Percentiles rank a stretch among this genome's conserved stretches.
Evolutionary conservation across 352 stramenopile species (phyloP).

Genomic region (Phytopythium ostracodes): DNA sequence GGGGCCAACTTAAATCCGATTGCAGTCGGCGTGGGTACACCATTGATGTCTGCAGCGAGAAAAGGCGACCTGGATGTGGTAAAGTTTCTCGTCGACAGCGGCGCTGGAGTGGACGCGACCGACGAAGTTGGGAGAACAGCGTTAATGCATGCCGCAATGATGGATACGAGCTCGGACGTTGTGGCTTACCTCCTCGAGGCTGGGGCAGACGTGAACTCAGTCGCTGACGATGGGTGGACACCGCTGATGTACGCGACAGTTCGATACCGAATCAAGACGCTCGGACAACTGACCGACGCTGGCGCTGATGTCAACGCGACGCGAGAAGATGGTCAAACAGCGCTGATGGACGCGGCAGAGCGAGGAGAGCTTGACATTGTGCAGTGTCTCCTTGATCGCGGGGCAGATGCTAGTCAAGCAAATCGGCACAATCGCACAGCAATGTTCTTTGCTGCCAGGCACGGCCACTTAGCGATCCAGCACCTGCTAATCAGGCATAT

Average conservation of each 20-base stretch:
- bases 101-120: not conserved
- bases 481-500: not conserved
- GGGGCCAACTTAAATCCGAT: not conserved
- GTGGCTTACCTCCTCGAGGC: not conserved
- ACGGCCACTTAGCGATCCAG: not conserved
- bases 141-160: not conserved
- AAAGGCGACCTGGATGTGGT: not conserved
- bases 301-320: not conserved
- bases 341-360: conserved; percentile 1
- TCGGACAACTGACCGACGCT: not conserved
- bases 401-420: not conserved
- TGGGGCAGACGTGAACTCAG: not conserved
- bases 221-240: not conserved
- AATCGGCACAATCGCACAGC: not conserved
- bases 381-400: not conserved
- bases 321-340: not conserved
- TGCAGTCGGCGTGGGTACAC: too few species aligned
- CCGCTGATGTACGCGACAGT: not conserved
- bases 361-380: not conserved
- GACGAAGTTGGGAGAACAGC: not conserved
- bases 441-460: not conserved
- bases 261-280: not conserved
- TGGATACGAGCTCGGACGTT: not conserved
- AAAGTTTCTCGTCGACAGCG: not conserved
- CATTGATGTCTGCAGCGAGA: not conserved